Conservation (phyloP, 257 asterid species). For the Verbena officinalis region DNA sequence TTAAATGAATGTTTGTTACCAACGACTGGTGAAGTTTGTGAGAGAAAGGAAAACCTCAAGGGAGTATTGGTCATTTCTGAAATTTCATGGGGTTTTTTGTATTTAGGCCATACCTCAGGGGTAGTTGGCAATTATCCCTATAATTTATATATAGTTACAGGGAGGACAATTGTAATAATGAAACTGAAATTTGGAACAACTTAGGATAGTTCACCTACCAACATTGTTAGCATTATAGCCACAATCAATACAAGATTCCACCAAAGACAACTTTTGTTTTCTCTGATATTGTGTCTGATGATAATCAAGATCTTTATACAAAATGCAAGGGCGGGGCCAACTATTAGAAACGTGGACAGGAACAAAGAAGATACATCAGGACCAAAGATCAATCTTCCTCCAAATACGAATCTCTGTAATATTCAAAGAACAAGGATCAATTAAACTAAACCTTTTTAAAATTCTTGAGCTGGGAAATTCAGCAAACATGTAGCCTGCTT, state of each 20-base stretch:
- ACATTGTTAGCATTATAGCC: conserved; percentile 52
- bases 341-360: conserved; percentile 48
- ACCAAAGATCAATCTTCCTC: conserved; percentile 82
- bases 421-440: conserved; percentile 26
- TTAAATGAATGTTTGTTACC: too few species aligned
- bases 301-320: conserved; percentile 43
- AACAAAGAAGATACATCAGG: conserved; percentile 73
- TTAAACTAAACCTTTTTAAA: conserved; percentile 4
- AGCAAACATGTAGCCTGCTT: not conserved
- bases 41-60: too few species aligned
- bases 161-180: too few species aligned
- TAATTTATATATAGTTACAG: too few species aligned
- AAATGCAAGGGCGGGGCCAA: conserved; percentile 65
- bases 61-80: too few species aligned
- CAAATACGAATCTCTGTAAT: conserved; percentile 65
- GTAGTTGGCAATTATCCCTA: too few species aligned
- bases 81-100: too few species aligned
- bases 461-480: not conserved
- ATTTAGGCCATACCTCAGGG: too few species aligned
- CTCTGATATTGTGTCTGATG: conserved; percentile 39
- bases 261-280: conserved; percentile 38
- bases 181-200: not conserved
- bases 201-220: conserved; percentile 47
- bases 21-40: too few species aligned
- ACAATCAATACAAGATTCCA: conserved; percentile 60